phyloP scores from a whole-genome alignment of 495 filamentous ascomycete species.

The Geopyxis carbonaria region DNA sequence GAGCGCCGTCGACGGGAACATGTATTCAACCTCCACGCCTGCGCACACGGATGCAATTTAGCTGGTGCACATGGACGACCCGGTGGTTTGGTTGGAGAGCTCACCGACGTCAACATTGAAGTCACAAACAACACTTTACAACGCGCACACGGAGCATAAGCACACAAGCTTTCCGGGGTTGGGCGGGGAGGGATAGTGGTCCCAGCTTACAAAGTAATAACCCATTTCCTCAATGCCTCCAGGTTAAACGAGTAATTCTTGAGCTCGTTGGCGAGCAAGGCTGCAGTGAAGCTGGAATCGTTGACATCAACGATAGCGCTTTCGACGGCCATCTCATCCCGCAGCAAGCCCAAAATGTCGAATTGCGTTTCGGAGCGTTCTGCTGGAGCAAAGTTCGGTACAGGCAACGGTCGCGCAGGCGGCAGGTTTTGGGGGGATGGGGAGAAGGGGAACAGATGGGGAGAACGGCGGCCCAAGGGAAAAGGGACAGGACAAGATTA shows the following conservation, averaged over 20 bases:
- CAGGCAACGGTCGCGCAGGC: no score
- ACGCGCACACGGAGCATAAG: no score
- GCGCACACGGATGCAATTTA: background rate
- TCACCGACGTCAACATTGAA: conserved; percentile 26
- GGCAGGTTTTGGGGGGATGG: no score
- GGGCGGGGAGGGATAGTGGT: background rate
- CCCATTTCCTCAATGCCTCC: conserved; percentile 24
- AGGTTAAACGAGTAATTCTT: conserved; percentile 23
- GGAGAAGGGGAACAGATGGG: no score
- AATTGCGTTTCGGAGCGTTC: no score
- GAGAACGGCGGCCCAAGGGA: no score
- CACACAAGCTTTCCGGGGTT: background rate
- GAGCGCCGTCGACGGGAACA: conserved; percentile 25
- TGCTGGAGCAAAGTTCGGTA: no score
- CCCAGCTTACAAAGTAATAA: conserved; percentile 21
- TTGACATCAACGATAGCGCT: conserved; percentile 1
- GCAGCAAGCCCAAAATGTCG: no score
- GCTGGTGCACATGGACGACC: background rate
- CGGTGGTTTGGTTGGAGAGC: conserved; percentile 2
- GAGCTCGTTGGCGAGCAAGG: conserved; percentile 9
- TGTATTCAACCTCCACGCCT: conserved; percentile 26
- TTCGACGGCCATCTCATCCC: conserved; percentile 6
- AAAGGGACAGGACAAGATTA: no score
- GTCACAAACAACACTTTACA: conserved; percentile 23
- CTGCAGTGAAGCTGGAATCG: conserved; percentile 1